A percentile compares a stretch with the other conserved stretches of the same genome.
These are phyloP conservation scores for Barnettozyma vustinii DNA, from an alignment of 805 yeast species.

Conservation along the genomic window DNA sequence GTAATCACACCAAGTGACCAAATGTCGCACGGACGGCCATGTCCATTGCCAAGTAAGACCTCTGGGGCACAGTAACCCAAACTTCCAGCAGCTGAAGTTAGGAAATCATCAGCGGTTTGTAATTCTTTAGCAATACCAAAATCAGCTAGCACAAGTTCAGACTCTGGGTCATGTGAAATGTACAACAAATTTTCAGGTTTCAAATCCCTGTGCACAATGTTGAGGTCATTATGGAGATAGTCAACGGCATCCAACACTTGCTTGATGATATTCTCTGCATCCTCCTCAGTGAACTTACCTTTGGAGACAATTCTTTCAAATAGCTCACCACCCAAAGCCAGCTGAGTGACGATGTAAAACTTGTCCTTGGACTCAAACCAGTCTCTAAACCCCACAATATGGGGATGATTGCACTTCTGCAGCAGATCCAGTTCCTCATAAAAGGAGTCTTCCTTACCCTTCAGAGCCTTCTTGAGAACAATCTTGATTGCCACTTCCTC, in stretches of 20 bases:
- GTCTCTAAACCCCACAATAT: slow-evolving; percentile 84
- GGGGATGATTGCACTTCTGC: slow-evolving; percentile 67
- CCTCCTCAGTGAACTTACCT: slow-evolving; percentile 85
- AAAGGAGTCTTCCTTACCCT: slow-evolving; percentile 72
- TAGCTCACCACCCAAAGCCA: slow-evolving; percentile 94
- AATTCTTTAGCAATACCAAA: slow-evolving; percentile 90
- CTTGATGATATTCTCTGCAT: slow-evolving; percentile 69
- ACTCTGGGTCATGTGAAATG: slow-evolving; percentile 47
- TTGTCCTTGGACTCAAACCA: slow-evolving; percentile 94
- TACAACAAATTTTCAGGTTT: slow-evolving; percentile 92
- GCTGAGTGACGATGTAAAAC: slow-evolving; percentile 87
- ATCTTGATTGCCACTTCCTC: slow-evolving; percentile 90
- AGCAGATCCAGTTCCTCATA: slow-evolving; percentile 72
- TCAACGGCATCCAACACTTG: slow-evolving; percentile 75
- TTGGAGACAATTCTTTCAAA: slow-evolving; percentile 78
- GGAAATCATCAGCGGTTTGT: slow-evolving; percentile 49
- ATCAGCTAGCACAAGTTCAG: slow-evolving; percentile 84
- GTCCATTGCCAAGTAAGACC: slow-evolving; percentile 74
- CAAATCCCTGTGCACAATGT: slow-evolving; percentile 90
- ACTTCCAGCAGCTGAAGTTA: slow-evolving; percentile 79
- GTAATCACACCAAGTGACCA: slow-evolving; percentile 96
- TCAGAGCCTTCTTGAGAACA: slow-evolving; percentile 76
- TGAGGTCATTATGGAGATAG: slow-evolving; percentile 60
- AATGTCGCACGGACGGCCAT: slow-evolving; percentile 92
- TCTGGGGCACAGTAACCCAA: slow-evolving; percentile 98